phyloP scores from a whole-genome alignment of 139 green algal species.

The Chlorella sp. region DNA sequence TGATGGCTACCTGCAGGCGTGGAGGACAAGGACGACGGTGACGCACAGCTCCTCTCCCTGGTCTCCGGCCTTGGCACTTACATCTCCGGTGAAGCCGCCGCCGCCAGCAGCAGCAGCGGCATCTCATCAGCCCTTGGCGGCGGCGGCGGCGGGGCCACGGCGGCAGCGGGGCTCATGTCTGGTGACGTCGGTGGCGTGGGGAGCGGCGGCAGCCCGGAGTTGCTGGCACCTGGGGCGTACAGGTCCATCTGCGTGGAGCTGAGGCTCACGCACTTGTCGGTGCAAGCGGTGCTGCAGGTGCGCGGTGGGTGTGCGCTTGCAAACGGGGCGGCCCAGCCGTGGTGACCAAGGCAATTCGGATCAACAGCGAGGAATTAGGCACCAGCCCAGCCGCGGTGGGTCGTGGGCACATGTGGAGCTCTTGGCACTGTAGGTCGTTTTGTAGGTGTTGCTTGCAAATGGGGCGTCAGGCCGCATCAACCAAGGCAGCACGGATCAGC shows the following conservation, averaged over 20 bases:
- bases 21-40: conserved; percentile 15
- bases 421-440: too few species aligned
- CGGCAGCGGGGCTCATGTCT: not conserved
- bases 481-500: too few species aligned
- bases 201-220: conserved; percentile 11
- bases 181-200: conserved; percentile 6
- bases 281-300: conserved; percentile 57
- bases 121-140: not conserved
- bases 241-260: conserved; percentile 80
- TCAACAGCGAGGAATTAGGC: too few species aligned
- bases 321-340: not conserved
- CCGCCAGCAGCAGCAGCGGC: not conserved
- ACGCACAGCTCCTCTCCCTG: conserved; percentile 4
- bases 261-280: conserved; percentile 75
- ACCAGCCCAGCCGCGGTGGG: too few species aligned
- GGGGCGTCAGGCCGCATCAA: too few species aligned
- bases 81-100: not conserved
- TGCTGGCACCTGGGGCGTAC: conserved; percentile 74
- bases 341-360: too few species aligned
- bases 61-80: not conserved
- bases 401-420: too few species aligned
- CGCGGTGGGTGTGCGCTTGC: not conserved
- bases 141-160: not conserved
- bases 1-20: conserved; percentile 5
- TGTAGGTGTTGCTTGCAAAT: too few species aligned